These are phyloP conservation scores for Coniella lustricola DNA, from an alignment of 2,329 filamentous ascomycete species.

Conservation along the genomic window DNA sequence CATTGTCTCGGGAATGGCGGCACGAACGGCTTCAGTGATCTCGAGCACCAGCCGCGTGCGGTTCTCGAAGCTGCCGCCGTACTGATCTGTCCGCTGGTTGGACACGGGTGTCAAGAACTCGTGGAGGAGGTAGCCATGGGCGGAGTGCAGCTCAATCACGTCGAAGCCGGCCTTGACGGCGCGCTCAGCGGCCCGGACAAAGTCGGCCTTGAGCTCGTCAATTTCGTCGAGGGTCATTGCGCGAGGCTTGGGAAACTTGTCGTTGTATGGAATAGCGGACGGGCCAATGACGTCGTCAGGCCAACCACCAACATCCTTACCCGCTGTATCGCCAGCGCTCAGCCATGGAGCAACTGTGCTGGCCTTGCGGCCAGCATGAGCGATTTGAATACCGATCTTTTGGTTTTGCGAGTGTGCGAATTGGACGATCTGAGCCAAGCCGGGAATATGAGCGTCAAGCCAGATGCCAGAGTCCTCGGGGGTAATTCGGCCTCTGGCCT, in stretches of 20 bases:
- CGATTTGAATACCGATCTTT: conserved; percentile 64
- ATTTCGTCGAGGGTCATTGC: conserved; percentile 62
- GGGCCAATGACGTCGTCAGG: conserved; percentile 31
- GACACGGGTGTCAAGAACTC: conserved; percentile 61
- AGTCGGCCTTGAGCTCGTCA: conserved; percentile 52
- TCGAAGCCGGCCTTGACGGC: conserved; percentile 60
- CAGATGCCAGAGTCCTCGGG: conserved; percentile 30
- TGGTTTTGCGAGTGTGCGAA: conserved; percentile 47
- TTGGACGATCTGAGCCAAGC: conserved; percentile 28
- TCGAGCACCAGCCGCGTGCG: conserved; percentile 62
- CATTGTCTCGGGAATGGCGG: conserved; percentile 57
- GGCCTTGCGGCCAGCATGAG: conserved; percentile 58
- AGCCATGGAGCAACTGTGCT: conserved; percentile 51
- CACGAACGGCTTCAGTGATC: conserved; percentile 54
- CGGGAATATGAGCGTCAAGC: conserved; percentile 30
- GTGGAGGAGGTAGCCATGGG: conserved; percentile 71
- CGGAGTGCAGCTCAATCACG: conserved; percentile 65
- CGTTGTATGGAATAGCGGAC: conserved; percentile 24
- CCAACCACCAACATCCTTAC: conserved; percentile 37
- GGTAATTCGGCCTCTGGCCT: conserved; percentile 28
- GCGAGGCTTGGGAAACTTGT: conserved; percentile 35
- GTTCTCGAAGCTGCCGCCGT: conserved; percentile 67
- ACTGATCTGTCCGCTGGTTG: conserved; percentile 63
- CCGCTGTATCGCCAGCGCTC: conserved; percentile 37
- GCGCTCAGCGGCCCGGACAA: conserved; percentile 43